Conservation (phyloP, 2,329 filamentous ascomycete species). For the Alternaria sp. region DNA sequence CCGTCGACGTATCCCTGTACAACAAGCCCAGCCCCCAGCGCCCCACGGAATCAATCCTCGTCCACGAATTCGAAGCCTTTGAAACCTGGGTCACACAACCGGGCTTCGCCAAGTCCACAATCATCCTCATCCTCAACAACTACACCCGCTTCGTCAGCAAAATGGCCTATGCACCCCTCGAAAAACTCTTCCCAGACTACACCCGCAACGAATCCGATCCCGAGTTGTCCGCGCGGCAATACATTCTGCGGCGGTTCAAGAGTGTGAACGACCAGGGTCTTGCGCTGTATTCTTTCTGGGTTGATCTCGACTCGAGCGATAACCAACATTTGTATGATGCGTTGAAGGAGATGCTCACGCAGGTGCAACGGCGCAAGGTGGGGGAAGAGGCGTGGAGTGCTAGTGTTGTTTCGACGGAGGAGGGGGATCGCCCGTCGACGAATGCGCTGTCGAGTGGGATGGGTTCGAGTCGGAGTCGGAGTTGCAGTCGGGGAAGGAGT, state of each 20-base stretch:
- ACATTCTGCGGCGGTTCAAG: constrained; percentile 45
- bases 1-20: constrained; percentile 46
- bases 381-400: constrained; percentile 38
- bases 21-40: constrained; percentile 43
- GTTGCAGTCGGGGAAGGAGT: neutral
- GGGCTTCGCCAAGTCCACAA: constrained; percentile 39
- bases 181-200: constrained; percentile 46
- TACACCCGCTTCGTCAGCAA: constrained; percentile 48
- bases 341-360: constrained; percentile 47
- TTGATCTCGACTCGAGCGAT: constrained; percentile 49
- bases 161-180: constrained; percentile 40
- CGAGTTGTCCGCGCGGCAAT: constrained; percentile 43
- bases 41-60: constrained; percentile 39
- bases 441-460: neutral
- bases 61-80: constrained; percentile 45
- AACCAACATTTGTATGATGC: constrained; percentile 48
- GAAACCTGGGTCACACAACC: constrained; percentile 43
- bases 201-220: constrained; percentile 26
- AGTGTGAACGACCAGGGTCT: constrained; percentile 41
- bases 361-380: constrained; percentile 44
- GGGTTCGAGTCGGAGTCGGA: neutral
- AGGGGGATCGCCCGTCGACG: neutral
- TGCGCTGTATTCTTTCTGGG: constrained; percentile 50
- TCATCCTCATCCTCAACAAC: constrained; percentile 50
- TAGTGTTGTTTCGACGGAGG: neutral